Conservation (phyloP, 1,139 yeast species). For the Scheffersomyces segobiensis region DNA sequence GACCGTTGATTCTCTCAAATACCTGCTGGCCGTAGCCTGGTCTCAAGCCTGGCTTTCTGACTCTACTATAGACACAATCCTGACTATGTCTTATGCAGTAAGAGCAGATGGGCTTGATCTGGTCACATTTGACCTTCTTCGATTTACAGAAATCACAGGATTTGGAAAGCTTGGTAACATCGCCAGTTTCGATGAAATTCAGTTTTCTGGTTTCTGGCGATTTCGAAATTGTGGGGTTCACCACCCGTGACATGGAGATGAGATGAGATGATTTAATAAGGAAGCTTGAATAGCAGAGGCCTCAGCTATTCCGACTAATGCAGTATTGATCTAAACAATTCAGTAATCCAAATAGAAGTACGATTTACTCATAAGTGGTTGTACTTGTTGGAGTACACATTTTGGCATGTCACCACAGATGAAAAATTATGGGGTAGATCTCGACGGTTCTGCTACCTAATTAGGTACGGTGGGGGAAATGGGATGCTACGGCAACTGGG, state of each 20-base stretch:
- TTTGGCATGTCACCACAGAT: background rate
- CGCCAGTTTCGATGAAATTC: background rate
- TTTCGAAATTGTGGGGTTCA: no score
- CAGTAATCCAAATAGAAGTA: background rate
- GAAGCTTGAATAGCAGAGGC: background rate
- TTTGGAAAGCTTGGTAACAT: constrained; percentile 14
- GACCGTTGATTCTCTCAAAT: constrained; percentile 13
- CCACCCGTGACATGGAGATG: background rate
- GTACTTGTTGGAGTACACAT: background rate
- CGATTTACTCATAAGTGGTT: background rate
- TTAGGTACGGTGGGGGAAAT: background rate
- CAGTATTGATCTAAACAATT: background rate
- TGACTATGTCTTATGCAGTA: constrained; percentile 27
- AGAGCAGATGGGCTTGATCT: constrained; percentile 30
- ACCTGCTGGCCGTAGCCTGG: constrained; percentile 31
- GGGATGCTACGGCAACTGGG: background rate
- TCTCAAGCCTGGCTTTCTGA: constrained; percentile 31
- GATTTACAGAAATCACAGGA: constrained; percentile 38
- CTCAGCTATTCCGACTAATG: background rate
- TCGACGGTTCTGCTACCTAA: background rate
- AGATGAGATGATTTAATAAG: background rate
- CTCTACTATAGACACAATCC: constrained; percentile 28
- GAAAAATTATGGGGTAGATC: background rate
- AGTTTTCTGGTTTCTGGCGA: background rate
- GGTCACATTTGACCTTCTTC: constrained; percentile 38